Evolutionary conservation across 148 eudicot genomes (phyloP).

Genomic region (Diospyros kaki): DNA sequence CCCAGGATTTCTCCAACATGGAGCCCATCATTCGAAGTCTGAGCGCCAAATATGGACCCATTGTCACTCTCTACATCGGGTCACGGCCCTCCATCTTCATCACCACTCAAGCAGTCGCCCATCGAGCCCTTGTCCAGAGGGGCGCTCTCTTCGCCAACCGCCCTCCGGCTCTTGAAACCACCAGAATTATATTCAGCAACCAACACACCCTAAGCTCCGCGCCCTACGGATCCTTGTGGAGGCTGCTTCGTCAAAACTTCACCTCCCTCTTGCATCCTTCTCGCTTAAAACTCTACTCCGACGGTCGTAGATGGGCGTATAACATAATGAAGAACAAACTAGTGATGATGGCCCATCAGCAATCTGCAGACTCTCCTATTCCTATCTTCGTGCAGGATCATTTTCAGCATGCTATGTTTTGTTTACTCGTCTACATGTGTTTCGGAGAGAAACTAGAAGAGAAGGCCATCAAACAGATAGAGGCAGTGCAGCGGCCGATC

Average conservation of each 20-base stretch:
- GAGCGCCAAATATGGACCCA: constrained; percentile 30
- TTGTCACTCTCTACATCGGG: constrained; percentile 19
- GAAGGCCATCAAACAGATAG: constrained; percentile 13
- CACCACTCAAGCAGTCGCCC: constrained; percentile 22
- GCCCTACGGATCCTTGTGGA: constrained; percentile 28
- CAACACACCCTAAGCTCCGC: constrained; percentile 34
- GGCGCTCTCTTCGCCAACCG: constrained; percentile 37
- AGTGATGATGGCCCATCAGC: too few species aligned
- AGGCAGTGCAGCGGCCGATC: constrained; percentile 20
- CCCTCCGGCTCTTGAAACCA: constrained; percentile 21
- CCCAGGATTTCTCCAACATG: constrained; percentile 14
- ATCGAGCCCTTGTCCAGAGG: constrained; percentile 32
- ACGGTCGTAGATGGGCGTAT: constrained; percentile 16
- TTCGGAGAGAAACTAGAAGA: constrained; percentile 27
- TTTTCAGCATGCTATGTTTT: constrained; percentile 24
- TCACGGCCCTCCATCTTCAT: constrained; percentile 25
- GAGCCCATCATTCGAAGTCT: constrained; percentile 17
- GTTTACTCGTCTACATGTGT: constrained; percentile 26
- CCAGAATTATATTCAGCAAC: constrained; percentile 26
- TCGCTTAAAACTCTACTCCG: not conserved
- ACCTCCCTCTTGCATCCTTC: constrained; percentile 15
- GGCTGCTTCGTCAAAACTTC: constrained; percentile 17
- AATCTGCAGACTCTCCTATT: not conserved
- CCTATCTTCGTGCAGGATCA: constrained; percentile 16
- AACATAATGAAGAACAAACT: constrained; percentile 3